Conservation (phyloP, 495 filamentous ascomycete species). For the Stereocaulon alpinum region DNA sequence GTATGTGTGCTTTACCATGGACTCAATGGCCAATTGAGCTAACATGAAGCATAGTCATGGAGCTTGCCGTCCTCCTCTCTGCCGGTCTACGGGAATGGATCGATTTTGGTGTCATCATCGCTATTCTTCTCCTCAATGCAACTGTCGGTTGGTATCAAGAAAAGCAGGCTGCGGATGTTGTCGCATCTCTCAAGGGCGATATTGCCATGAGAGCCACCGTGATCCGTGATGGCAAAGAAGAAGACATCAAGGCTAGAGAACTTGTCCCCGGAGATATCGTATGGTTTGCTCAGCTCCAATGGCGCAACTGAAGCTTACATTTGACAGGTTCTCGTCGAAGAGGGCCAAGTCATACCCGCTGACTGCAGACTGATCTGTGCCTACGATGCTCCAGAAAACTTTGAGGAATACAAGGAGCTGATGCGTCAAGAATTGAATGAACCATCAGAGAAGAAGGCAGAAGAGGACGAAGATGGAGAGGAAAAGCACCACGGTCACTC, state of each 20-base stretch:
- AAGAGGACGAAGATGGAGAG: slow-evolving; percentile 44
- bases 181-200: slow-evolving; percentile 70
- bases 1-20: slow-evolving; percentile 34
- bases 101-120: slow-evolving; percentile 76
- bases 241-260: slow-evolving; percentile 68
- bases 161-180: slow-evolving; percentile 77
- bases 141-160: slow-evolving; percentile 79
- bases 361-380: slow-evolving; percentile 70
- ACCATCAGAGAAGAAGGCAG: slow-evolving; percentile 55
- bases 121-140: slow-evolving; percentile 69
- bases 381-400: slow-evolving; percentile 60
- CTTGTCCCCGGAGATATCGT: slow-evolving; percentile 75
- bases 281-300: slow-evolving; percentile 28
- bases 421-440: slow-evolving; percentile 45
- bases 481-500: slow-evolving; percentile 52
- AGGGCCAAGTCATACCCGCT: slow-evolving; percentile 64
- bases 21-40: slow-evolving; percentile 13
- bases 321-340: slow-evolving; percentile 53
- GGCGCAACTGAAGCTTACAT: slow-evolving; percentile 11
- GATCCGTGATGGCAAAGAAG: slow-evolving; percentile 59
- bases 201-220: slow-evolving; percentile 71
- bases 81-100: slow-evolving; percentile 75
- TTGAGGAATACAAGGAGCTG: slow-evolving; percentile 59
- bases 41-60: slow-evolving; percentile 54
- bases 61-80: slow-evolving; percentile 69